Conservation (phyloP, 2,329 filamentous ascomycete species). For the Xylaria sp. region DNA sequence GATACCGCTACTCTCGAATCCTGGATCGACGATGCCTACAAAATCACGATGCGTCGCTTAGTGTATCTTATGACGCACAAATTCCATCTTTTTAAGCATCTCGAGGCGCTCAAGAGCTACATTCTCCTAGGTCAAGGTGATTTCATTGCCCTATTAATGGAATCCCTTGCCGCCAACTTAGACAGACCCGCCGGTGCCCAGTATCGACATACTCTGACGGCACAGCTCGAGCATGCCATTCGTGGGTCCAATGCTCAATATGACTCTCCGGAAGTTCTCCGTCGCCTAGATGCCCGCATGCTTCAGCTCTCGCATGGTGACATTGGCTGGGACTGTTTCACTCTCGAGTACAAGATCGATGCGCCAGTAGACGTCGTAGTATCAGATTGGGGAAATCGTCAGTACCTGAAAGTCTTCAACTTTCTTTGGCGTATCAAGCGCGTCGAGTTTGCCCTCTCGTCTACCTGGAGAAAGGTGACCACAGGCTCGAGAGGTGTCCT, state of each 20-base stretch:
- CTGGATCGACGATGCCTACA: slow-evolving; percentile 97
- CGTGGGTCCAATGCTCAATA: slow-evolving; percentile 97
- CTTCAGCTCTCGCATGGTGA: slow-evolving; percentile 95
- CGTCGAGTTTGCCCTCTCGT: slow-evolving; percentile 91
- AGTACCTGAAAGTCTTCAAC: slow-evolving; percentile 99
- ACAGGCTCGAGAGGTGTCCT: slow-evolving; percentile 94
- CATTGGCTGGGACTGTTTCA: slow-evolving; percentile 99
- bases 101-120: slow-evolving; percentile 93
- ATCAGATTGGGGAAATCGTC: slow-evolving; percentile 92
- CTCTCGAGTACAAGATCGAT: slow-evolving; percentile 97
- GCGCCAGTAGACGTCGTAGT: slow-evolving; percentile 97
- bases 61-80: slow-evolving; percentile 95
- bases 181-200: slow-evolving; percentile 96
- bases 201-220: slow-evolving; percentile 95
- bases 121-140: slow-evolving; percentile 95
- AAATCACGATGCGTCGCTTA: slow-evolving; percentile 95
- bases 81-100: slow-evolving; percentile 93
- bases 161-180: slow-evolving; percentile 90
- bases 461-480: slow-evolving; percentile 95
- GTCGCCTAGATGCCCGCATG: slow-evolving; percentile 96
- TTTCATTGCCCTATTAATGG: slow-evolving; percentile 97
- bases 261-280: slow-evolving; percentile 90
- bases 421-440: slow-evolving; percentile 98
- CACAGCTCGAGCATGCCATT: slow-evolving; percentile 97
- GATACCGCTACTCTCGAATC: slow-evolving; percentile 91